Evolutionary conservation across 306 rosid genomes (phyloP), one percentile per base, ranked within the genome.

Genomic region (Cicer chorassanicum): DNA sequence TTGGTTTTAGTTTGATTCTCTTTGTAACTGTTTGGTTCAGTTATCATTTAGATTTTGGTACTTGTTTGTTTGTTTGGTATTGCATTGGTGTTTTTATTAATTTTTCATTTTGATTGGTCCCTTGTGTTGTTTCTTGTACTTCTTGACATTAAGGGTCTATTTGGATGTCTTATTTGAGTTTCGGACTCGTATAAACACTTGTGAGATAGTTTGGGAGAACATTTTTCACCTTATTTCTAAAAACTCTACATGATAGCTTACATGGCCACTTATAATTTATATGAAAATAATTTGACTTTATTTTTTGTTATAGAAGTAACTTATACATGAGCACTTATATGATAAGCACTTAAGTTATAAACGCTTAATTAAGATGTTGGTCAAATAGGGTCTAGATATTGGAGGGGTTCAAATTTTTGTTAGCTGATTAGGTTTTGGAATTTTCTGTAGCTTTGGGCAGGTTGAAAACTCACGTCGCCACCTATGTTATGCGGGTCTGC

Each of bases 361-460:
- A 4, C 36, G 1, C 36, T 29, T 29, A 29, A 29, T 29, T 29
- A 29, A 29, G 36, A 29, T 29, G 36, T 29, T 3, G 36, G 5
- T 29, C 36, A 29, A 29, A 4, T 29, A 29, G 36, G 36, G 36
- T 29, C 36, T 29, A 41, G 64, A 21, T 50, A 18, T 70, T 44
- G 21, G 9, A 56, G 41, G 51, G 64, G 18, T 68, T 12, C 4
- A 51, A 51, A 45, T 66, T 11, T 70, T n/a, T 18, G 8, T 54
- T 54, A 34, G 51, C 63, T 82, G 7, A 56, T 41, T 74, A 72
- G 65, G 44, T 68, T 39, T 41, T 68, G 72, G 77, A 80, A 24
- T 41, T 69, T 77, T 62, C 43, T 66, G 71, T 81, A 93, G 97
- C 45, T 88, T 91, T 63, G 98, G 97, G 61, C 93, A 75, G 84